Base-by-base conservation (phyloP, 495 filamentous ascomycete genomes). In the Aspergillus ostianus region DNA sequence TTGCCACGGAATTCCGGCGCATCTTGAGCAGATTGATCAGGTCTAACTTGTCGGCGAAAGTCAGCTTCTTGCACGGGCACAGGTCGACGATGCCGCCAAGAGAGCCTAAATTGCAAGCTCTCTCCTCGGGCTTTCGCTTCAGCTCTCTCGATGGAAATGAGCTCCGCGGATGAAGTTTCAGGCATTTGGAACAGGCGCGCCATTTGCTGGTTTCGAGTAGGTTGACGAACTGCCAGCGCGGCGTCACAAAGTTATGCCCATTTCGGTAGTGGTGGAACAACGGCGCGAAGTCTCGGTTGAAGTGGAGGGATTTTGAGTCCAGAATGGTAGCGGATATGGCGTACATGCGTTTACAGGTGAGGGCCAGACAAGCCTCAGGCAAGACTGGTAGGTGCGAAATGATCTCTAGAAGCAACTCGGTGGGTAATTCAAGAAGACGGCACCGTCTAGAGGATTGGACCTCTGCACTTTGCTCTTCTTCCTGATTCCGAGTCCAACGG, bases 31-130 rank as follows among this genome's bases (percentile, higher is more conserved):
- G 64, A 17, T 77, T 69, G 17, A 71, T 51, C 6, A 80, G 67
- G 21, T 79, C 72, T 29, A 72, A 52, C 58, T 74, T 80, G 55
- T 78, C 76, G 2, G 68, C 71, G 64, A 74, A 80, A 0, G 77
- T 80, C 51, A 80, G 48, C 57, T 80, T 80, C 51, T 73, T 77
- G 73, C 77, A 80, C 18, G 77, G 77, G 44, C 77, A 80, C 19
- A 80, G 47, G 47, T 80, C 77, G 44, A 80, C 75, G 32, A 80
- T 67, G 5, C 77, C 77, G 8, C 76, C 76, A 17, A 72, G 55
- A 13, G 67, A 67, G n/a, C 77, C 77, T 41, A 80, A 51, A 29
- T 73, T 72, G 59, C 77, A 80, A 10, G 64, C 62, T 17, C 77
- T 71, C 20, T 61, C 59, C 26, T 77, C 75, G 3, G 77, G 30